Percentiles rank a stretch among this genome's conserved stretches.
These are phyloP conservation scores for Ustilago nuda DNA, from an alignment of 1,284 basidiomycete species.

Conservation along the genomic window DNA sequence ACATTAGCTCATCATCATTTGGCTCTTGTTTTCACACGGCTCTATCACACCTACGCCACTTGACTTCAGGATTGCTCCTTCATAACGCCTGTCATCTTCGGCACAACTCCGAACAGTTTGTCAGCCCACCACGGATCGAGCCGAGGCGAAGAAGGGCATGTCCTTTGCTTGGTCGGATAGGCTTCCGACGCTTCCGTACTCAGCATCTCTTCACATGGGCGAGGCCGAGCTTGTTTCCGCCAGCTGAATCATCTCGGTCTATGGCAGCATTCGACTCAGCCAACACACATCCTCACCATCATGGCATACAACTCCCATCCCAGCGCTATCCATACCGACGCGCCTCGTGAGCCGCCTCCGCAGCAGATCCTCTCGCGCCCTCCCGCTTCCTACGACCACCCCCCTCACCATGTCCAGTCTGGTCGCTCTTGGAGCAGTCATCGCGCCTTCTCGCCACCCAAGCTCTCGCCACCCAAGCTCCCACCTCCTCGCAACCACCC, in stretches of 20 bases:
- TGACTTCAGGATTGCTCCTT: not conserved
- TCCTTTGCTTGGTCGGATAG: not conserved
- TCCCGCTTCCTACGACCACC: constrained; percentile 12
- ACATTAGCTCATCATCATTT: not conserved
- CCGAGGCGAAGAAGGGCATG: not conserved
- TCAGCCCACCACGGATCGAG: not conserved
- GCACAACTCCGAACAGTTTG: not conserved
- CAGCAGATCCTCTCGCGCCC: constrained; percentile 10
- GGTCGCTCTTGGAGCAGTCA: constrained; percentile 8
- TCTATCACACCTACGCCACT: not conserved
- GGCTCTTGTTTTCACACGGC: not conserved
- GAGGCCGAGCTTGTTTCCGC: not conserved
- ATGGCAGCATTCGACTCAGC: not conserved
- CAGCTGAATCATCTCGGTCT: not conserved
- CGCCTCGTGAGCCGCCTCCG: constrained; percentile 6
- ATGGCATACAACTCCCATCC: constrained; percentile 20
- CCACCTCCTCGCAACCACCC: constrained; percentile 22
- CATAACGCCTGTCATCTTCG: not conserved
- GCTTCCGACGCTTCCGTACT: not conserved
- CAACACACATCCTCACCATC: not conserved
- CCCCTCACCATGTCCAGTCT: not conserved
- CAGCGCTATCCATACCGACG: not conserved
- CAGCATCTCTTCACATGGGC: not conserved
- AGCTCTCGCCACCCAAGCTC: constrained; percentile 25
- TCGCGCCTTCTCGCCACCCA: constrained; percentile 18